Percentiles rank a stretch among this genome's conserved stretches.
phyloP scores from a whole-genome alignment of 169 alveolate genomes.

The Eimeria falciformis region DNA sequence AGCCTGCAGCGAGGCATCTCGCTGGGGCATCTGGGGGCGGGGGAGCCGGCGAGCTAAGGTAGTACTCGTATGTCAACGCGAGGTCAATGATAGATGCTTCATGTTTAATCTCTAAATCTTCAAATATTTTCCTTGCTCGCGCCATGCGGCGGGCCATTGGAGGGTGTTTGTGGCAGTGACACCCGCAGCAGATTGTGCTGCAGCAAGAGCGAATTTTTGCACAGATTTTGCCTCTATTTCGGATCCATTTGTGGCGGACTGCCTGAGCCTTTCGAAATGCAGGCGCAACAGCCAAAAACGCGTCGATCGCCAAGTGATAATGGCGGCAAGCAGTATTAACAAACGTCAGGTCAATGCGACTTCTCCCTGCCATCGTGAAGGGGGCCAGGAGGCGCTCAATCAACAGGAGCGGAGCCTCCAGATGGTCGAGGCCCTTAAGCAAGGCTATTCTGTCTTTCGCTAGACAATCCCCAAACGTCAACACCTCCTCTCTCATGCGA shows the following conservation, averaged over 20 bases:
- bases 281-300: slow-evolving; percentile 59
- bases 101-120: slow-evolving; percentile 56
- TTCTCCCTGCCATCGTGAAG: slow-evolving; percentile 16
- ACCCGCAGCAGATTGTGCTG: slow-evolving; percentile 66
- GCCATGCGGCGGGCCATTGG: slow-evolving; percentile 74
- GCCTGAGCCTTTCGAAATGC: slow-evolving; percentile 60
- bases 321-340: slow-evolving; percentile 69
- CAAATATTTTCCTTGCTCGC: slow-evolving; percentile 59
- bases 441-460: slow-evolving; percentile 68
- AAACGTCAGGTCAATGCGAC: slow-evolving; percentile 55
- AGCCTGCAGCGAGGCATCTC: slow-evolving; percentile 61
- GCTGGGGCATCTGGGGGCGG: slow-evolving; percentile 71
- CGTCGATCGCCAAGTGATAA: slow-evolving; percentile 58
- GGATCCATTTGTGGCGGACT: slow-evolving; percentile 60
- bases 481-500: slow-evolving; percentile 67
- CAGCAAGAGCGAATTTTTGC: slow-evolving; percentile 61
- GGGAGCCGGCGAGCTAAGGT: slow-evolving; percentile 66
- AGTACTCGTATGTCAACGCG: slow-evolving; percentile 56
- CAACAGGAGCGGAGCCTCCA: slow-evolving; percentile 60
- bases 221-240: slow-evolving; percentile 49
- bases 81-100: slow-evolving; percentile 59
- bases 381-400: slow-evolving; percentile 67
- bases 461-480: slow-evolving; percentile 53
- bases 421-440: slow-evolving; percentile 56
- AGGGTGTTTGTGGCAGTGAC: slow-evolving; percentile 68